Conservation (phyloP, 192 early-diverging fungal genomes). For the Linnemannia hyalina region DNA sequence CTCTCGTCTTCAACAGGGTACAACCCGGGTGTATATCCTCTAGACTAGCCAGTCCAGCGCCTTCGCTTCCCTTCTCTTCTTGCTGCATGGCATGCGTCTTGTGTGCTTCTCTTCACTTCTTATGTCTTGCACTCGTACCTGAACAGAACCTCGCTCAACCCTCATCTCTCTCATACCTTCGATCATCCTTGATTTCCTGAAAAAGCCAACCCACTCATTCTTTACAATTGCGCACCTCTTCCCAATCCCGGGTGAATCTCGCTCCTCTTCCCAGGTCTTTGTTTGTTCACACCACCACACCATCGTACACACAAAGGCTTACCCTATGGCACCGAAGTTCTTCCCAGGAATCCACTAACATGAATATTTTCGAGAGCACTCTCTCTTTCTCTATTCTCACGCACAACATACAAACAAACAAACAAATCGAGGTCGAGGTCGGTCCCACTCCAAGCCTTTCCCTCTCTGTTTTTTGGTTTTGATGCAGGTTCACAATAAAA, state of each 20-base stretch:
- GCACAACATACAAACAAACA: neutral
- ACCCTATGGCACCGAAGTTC: neutral
- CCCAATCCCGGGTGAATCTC: neutral
- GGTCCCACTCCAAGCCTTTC: neutral
- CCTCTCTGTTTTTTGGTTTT: neutral
- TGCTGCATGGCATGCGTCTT: no score
- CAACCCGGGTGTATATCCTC: neutral
- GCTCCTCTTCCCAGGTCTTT: neutral
- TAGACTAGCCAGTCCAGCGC: no score
- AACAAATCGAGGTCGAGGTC: neutral
- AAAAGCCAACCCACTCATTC: no score
- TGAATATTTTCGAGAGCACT: neutral
- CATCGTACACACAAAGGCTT: neutral
- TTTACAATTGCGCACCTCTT: neutral
- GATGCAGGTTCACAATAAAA: neutral
- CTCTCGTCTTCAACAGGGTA: neutral
- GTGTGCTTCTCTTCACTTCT: no score
- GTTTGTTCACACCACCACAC: neutral
- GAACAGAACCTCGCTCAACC: no score
- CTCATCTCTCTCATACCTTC: no score
- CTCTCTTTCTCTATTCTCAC: neutral
- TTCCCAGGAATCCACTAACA: constrained; percentile 7
- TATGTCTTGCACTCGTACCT: no score
- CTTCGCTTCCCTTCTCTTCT: no score
- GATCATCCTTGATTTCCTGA: no score